Conservation (phyloP, 306 rosid species). For the Quercus variabilis region DNA sequence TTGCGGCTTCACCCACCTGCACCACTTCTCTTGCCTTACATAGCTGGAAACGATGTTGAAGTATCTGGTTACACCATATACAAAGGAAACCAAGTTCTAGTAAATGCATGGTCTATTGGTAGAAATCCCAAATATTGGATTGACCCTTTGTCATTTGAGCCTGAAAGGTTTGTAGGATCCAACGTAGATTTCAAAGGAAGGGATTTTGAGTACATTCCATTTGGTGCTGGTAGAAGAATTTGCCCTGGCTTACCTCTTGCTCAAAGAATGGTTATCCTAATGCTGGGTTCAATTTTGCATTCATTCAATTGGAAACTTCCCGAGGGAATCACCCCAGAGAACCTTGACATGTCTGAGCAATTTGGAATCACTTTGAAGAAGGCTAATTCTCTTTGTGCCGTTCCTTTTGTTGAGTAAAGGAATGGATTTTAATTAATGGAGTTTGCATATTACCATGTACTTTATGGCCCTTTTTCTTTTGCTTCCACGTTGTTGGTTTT, state of each 20-base stretch:
- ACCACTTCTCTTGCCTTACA: slow-evolving; percentile 57
- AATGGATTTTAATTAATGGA: too few species aligned
- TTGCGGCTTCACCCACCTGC: slow-evolving; percentile 53
- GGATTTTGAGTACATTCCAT: slow-evolving; percentile 52
- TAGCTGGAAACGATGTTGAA: slow-evolving; percentile 35
- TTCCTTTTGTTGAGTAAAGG: slow-evolving; percentile 13
- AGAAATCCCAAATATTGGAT: slow-evolving; percentile 47
- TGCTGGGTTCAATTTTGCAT: slow-evolving; percentile 43
- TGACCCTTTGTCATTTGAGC: slow-evolving; percentile 33
- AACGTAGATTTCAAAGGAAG: slow-evolving; percentile 42
- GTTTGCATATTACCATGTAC: too few species aligned
- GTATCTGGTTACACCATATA: slow-evolving; percentile 36
- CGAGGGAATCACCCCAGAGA: slow-evolving; percentile 27
- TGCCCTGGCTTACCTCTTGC: slow-evolving; percentile 64
- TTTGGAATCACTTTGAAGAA: slow-evolving; percentile 56
- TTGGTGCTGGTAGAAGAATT: slow-evolving; percentile 60
- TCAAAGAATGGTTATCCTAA: slow-evolving; percentile 46
- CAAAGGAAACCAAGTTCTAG: slow-evolving; percentile 41
- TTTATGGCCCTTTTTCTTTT: too few species aligned
- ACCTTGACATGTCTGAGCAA: slow-evolving; percentile 53
- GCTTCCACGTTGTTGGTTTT: too few species aligned
- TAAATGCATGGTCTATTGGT: slow-evolving; percentile 58
- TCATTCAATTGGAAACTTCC: slow-evolving; percentile 58
- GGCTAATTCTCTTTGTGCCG: slow-evolving; percentile 43
- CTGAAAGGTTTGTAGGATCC: slow-evolving; percentile 42